Conservation (phyloP, 1,284 basidiomycete genomes). For the Irpex sp. region DNA sequence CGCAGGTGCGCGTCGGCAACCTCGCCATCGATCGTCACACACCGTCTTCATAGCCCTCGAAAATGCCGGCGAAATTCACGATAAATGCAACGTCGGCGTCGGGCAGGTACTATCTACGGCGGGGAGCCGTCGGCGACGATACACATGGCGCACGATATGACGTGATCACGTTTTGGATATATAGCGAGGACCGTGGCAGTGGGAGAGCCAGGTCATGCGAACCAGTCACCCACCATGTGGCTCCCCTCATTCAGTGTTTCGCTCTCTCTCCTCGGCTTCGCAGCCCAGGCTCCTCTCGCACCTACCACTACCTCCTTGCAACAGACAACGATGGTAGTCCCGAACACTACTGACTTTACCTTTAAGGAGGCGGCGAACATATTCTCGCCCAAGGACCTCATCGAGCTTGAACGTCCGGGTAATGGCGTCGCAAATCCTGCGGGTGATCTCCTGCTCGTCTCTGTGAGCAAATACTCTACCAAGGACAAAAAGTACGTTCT, state of each 20-base stretch:
- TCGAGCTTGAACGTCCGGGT: slow-evolving; percentile 67
- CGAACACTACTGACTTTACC: slow-evolving; percentile 34
- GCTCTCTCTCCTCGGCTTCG: slow-evolving; percentile 42
- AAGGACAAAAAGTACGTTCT: slow-evolving; percentile 61
- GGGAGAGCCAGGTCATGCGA: not conserved
- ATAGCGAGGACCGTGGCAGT: not conserved
- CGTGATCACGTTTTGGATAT: not conserved
- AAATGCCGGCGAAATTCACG: no score
- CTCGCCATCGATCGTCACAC: no score
- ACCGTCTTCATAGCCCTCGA: no score
- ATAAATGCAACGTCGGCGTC: no score
- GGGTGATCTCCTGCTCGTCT: slow-evolving; percentile 63
- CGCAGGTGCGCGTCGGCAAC: no score
- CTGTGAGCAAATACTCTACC: slow-evolving; percentile 66
- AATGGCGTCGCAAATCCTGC: slow-evolving; percentile 56
- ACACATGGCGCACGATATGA: not conserved
- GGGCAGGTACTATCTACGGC: no score
- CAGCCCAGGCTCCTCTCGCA: slow-evolving; percentile 33
- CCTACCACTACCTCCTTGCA: slow-evolving; percentile 20
- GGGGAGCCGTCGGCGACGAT: not conserved
- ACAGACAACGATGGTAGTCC: no score
- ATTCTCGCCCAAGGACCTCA: slow-evolving; percentile 70
- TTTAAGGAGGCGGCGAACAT: slow-evolving; percentile 52
- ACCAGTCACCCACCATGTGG: slow-evolving; percentile 26
- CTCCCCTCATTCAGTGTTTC: slow-evolving; percentile 21